These are phyloP conservation scores for Aphanomyces invadans DNA, from an alignment of 352 stramenopile genomes.

Conservation along the genomic window DNA sequence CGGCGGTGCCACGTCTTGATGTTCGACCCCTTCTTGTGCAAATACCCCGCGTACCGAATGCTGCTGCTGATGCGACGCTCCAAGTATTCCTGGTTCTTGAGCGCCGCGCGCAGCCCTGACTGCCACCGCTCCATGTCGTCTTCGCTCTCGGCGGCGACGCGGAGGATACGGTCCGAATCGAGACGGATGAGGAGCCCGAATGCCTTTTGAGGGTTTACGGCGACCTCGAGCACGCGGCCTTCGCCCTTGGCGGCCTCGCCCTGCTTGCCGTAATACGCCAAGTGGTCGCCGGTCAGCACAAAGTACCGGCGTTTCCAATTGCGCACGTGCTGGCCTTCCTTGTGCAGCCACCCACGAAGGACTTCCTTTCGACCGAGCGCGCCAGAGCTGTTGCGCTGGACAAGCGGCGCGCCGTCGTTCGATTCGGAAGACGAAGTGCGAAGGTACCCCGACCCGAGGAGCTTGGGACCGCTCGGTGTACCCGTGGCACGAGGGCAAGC, in stretches of 20 bases:
- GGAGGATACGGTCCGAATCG: slow-evolving; percentile 44
- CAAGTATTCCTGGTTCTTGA: slow-evolving; percentile 16
- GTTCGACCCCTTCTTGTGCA: slow-evolving; percentile 17
- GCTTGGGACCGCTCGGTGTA: not conserved
- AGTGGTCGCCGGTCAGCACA: slow-evolving; percentile 14
- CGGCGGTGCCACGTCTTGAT: slow-evolving; percentile 27
- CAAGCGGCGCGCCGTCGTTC: not conserved
- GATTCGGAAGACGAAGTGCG: not conserved
- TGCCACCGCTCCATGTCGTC: slow-evolving; percentile 40
- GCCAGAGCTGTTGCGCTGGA: not conserved
- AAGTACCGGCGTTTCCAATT: slow-evolving; percentile 66
- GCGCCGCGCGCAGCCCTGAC: not conserved
- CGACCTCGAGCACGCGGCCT: slow-evolving; percentile 9
- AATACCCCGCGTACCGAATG: not conserved
- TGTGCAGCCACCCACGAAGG: slow-evolving; percentile 50
- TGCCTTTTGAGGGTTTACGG: slow-evolving; percentile 3
- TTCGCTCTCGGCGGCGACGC: slow-evolving; percentile 49
- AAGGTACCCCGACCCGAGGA: not conserved
- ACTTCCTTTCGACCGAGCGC: slow-evolving; percentile 11
- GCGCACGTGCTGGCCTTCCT: slow-evolving; percentile 50
- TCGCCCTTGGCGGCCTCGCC: slow-evolving; percentile 28
- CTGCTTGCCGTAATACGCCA: slow-evolving; percentile 20
- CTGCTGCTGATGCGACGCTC: not conserved
- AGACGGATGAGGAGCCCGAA: slow-evolving; percentile 47
- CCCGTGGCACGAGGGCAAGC: slow-evolving; percentile 28